Base-by-base conservation (phyloP, 2,329 filamentous ascomycete species). In the Nemania abortiva region DNA sequence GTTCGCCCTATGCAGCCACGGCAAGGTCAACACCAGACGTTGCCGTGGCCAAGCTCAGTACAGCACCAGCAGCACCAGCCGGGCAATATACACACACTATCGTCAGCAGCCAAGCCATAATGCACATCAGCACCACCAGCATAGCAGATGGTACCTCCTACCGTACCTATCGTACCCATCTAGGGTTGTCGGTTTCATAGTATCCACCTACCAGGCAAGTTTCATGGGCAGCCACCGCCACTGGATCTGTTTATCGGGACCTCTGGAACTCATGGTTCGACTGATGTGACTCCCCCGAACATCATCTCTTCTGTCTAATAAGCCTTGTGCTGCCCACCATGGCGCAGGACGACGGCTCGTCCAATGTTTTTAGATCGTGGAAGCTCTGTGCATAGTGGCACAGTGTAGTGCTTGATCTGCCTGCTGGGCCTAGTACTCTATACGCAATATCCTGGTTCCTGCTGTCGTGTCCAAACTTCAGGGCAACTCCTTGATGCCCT, bases 181-280 rank as follows among this genome's bases (percentile, higher is more conserved):
- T 37, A 37, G 73, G 69, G 72, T 72, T 70, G 70, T 72, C 66
- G 71, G 77, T 78, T 78, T 78, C 76, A 76, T 73, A 64, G 70
- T 74, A 71, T 67, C 77, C 76, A 78, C 77, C 74, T 74, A 73
- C 74, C 78, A 52, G 42, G 74, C 76, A 74, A 27, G 74, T 78
- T 77, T 77, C 77, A 77, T 76, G 34, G 74, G 72, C 75, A 75
- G 77, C 78, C 77, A 78, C 76, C 76, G 73, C 75, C 77, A 77
- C 75, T 72, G 68, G 74, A 75, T 76, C 74, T 73, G 68, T 76
- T 75, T 73, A 73, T 70, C 69, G 63, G 70, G 65, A 68, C 66
- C 66, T 70, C 67, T 68, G 70, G 62, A 73, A 66, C 65, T 69
- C 47, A 69, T 76, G 64, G 68, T 69, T 76, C 65, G 69, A 72